A percentile compares a stretch with the other conserved stretches of the same genome.
Evolutionary conservation across 306 rosid genomes (phyloP).

Genomic region (Calophaca sinica): DNA sequence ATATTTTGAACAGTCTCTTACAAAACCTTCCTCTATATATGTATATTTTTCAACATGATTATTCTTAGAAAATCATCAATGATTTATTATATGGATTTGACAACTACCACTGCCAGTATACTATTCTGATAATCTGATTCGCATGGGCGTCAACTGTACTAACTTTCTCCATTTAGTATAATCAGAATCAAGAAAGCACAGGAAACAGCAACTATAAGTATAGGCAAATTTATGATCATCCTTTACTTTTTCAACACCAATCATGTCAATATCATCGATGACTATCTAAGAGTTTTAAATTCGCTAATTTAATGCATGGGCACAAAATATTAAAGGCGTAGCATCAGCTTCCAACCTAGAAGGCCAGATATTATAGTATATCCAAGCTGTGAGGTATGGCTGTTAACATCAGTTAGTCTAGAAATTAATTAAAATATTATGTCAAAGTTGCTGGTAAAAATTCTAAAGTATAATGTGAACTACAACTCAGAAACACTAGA

Average conservation of each 20-base stretch:
- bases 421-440: conserved; percentile 20
- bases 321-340: not conserved
- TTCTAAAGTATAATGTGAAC: conserved; percentile 8
- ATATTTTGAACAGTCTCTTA: not conserved
- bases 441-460: conserved; percentile 8
- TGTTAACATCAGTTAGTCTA: conserved; percentile 18
- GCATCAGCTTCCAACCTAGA: conserved; percentile 8
- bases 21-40: not conserved
- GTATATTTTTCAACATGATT: not conserved
- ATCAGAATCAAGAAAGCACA: conserved; percentile 14
- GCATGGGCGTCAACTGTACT: not conserved
- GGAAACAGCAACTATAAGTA: not conserved
- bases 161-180: conserved; percentile 2
- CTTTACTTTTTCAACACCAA: not conserved
- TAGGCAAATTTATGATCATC: not conserved
- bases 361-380: conserved; percentile 26
- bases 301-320: not conserved
- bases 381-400: conserved; percentile 25
- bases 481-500: conserved; percentile 11
- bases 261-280: not conserved
- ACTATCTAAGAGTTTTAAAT: not conserved
- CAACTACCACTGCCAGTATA: not conserved
- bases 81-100: conserved; percentile 31
- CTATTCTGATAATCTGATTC: conserved; percentile 6
- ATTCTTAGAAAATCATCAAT: conserved; percentile 7